phyloP scores from a whole-genome alignment of 768 basidiomycete genomes.

The Russula sp. region DNA sequence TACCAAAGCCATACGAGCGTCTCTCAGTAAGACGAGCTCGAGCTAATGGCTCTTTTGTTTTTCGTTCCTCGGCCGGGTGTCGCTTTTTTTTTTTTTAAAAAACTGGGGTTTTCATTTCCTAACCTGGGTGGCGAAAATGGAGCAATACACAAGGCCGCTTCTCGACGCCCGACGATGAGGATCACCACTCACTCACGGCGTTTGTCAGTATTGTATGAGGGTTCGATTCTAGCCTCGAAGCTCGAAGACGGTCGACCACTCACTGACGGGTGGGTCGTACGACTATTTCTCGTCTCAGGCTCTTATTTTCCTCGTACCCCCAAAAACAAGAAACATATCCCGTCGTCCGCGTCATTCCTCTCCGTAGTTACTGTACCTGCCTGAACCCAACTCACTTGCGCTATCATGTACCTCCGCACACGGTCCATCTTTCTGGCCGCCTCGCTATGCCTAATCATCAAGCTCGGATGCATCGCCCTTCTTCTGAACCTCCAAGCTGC shows the following conservation, averaged over 20 bases:
- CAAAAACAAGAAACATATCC: no score
- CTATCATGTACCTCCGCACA: not conserved
- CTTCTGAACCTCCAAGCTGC: not conserved
- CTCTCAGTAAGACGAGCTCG: not conserved
- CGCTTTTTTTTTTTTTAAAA: not conserved
- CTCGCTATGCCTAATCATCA: constrained; percentile 8
- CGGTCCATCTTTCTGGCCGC: not conserved
- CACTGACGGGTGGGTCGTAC: not conserved
- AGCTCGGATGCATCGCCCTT: constrained; percentile 11
- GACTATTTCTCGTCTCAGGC: not conserved
- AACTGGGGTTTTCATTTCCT: not conserved
- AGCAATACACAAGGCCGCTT: not conserved
- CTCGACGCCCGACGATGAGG: not conserved
- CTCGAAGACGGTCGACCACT: not conserved
- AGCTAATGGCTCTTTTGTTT: no score
- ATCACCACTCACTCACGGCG: not conserved
- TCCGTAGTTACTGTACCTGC: not conserved
- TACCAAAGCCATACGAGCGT: not conserved
- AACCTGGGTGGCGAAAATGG: not conserved
- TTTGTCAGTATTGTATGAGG: not conserved
- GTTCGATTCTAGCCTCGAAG: constrained; percentile 1
- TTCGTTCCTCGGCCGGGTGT: not conserved
- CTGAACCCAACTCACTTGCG: not conserved
- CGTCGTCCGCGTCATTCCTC: not conserved
- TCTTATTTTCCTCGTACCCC: not conserved